Conservation (phyloP, 106 monocot genomes). For the Narthecium ossifragum region DNA sequence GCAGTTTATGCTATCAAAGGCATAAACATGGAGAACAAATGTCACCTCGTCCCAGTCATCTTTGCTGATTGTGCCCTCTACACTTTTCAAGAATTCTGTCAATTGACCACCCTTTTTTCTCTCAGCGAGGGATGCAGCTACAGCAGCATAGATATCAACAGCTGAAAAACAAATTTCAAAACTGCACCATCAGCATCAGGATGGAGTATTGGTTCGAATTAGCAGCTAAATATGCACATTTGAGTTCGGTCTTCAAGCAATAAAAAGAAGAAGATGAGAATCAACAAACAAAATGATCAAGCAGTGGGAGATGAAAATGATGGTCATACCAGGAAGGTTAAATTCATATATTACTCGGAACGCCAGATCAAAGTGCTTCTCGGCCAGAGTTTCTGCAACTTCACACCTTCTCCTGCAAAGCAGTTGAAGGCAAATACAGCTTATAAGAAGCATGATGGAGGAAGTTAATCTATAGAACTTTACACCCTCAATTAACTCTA, state of each 20-base stretch:
- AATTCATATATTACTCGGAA: conserved; percentile 76
- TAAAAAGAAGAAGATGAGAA: too few species aligned
- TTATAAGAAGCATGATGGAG: too few species aligned
- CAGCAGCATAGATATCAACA: conserved; percentile 91
- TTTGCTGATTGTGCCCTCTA: conserved; percentile 65
- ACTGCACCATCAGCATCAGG: neutral
- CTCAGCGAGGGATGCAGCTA: conserved; percentile 81
- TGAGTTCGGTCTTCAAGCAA: too few species aligned
- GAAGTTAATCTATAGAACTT: too few species aligned
- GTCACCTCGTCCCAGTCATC: conserved; percentile 99
- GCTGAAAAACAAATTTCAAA: conserved; percentile 43
- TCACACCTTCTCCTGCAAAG: conserved; percentile 65
- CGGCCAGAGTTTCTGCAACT: conserved; percentile 87
- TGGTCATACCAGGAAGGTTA: conserved; percentile 72
- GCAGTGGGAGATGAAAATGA: neutral
- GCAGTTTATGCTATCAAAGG: too few species aligned
- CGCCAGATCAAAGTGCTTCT: conserved; percentile 92
- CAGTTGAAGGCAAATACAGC: conserved; percentile 7
- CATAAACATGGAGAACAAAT: neutral
- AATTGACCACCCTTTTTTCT: conserved; percentile 76
- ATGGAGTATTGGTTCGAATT: too few species aligned
- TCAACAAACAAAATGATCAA: too few species aligned
- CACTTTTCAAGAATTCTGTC: conserved; percentile 80
- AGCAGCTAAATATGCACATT: neutral
- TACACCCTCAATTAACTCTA: too few species aligned